Base-by-base conservation (phyloP, 768 basidiomycete genomes). In the Suillus subalutaceus region DNA sequence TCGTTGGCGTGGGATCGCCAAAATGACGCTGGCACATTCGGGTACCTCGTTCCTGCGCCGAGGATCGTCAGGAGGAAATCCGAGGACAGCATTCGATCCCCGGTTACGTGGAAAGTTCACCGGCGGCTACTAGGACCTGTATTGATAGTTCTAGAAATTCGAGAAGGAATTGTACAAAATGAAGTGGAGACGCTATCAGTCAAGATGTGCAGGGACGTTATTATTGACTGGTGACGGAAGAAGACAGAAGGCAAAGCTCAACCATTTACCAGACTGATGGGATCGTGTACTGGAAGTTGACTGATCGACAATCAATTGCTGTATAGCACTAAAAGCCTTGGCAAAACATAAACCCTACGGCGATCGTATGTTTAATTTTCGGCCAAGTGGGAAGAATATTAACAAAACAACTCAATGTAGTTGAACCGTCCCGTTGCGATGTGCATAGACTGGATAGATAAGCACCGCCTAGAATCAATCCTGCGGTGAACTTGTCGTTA, bases 31-130 rank as follows among this genome's bases (percentile, higher is more conserved):
- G 66, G 56, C 60, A 62, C 32, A 62, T 44, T 50, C 43, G 23
- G 67, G 69, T 67, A 63, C 76, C 73, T 76, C 76, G 76, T 75
- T 76, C 76, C 73, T 73, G 68, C 66, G 52, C 73, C 70, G 15
- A 57, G 64, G 20, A 65, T 62, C 63, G 15, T 52, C 18, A 37
- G 65, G 41, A 66, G 52, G 62, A 69, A 74, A 53, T 75, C 76
- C 75, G 75, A 75, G 75, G 76, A 75, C 75, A 26, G 68, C 63
- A 63, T 67, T 71, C 41, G 64, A 71, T 57, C 35, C 23, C 32
- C 37, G 60, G 15, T 66, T 62, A 67, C 67, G 53, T 62, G 67
- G 65, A 62, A 46, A 48, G 63, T 37, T 52, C 66, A 35, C 61
- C 61, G 44, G 41, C 61, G 46, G 61, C 13, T 63, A 26, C 62